Conservation (phyloP, 495 filamentous ascomycete species). For the Podospora comata region DNA sequence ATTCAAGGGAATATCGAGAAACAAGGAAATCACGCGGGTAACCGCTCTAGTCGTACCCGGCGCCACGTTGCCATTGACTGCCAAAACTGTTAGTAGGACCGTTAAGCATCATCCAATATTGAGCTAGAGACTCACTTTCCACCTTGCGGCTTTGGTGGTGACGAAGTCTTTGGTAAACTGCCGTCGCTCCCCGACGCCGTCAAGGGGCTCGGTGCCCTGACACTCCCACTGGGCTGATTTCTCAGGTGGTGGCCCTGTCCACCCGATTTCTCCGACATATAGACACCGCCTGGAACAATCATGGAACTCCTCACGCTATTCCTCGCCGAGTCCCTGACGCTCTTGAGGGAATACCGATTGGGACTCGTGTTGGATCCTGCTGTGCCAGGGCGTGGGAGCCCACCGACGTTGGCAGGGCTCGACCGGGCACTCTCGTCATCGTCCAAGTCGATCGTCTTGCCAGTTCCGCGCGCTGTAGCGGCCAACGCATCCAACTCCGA, state of each 20-base stretch:
- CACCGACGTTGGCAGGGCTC: conserved; percentile 37
- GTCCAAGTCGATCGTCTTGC: conserved; percentile 68
- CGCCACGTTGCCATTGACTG: conserved; percentile 55
- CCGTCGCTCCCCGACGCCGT: conserved; percentile 14
- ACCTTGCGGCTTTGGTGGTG: conserved; percentile 30
- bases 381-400: conserved; percentile 26
- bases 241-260: conserved; percentile 17
- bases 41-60: conserved; percentile 46
- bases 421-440: conserved; percentile 69
- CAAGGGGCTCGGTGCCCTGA: conserved; percentile 28
- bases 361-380: conserved; percentile 16
- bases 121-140: conserved; percentile 39
- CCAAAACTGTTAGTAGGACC: conserved; percentile 16
- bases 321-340: conserved; percentile 16
- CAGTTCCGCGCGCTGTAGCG: conserved; percentile 83
- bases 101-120: no score
- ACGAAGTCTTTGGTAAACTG: conserved; percentile 13
- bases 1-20: conserved; percentile 6
- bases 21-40: neutral
- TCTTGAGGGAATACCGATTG: conserved; percentile 16
- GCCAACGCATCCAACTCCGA: conserved; percentile 92
- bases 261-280: conserved; percentile 1
- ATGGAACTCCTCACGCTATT: conserved; percentile 10
- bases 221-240: conserved; percentile 23
- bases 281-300: conserved; percentile 8